Evolutionary conservation across 768 basidiomycete genomes (phyloP).

Genomic region (Mycena galericulata): DNA sequence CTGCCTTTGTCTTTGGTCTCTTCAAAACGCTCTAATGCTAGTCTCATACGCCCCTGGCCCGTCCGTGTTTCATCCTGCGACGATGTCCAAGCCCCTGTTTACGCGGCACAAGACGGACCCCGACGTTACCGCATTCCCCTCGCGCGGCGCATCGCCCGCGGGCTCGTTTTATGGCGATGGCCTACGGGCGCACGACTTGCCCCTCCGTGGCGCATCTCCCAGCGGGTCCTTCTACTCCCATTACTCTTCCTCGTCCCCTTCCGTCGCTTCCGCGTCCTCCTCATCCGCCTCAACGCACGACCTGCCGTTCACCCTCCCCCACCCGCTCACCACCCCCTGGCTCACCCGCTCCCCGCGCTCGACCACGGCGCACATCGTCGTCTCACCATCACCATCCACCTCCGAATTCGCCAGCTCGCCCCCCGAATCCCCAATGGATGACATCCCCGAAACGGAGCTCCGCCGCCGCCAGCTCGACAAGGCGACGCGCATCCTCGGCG

Average conservation of each 20-base stretch:
- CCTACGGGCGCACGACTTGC: slow-evolving; percentile 6
- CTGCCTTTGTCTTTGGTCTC: too few species aligned
- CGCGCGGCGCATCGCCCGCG: slow-evolving; percentile 14
- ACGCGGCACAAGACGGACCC: slow-evolving; percentile 2
- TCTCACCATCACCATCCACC: background rate
- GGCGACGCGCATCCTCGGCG: slow-evolving; percentile 28
- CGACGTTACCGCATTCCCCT: background rate
- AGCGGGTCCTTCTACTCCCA: slow-evolving; percentile 22
- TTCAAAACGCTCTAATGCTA: slow-evolving; percentile 8
- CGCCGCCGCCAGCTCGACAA: slow-evolving; percentile 27
- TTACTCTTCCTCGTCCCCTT: slow-evolving; percentile 9
- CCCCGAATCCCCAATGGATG: slow-evolving; percentile 19
- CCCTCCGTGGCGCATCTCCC: slow-evolving; percentile 14
- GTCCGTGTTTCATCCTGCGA: background rate
- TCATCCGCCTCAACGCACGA: slow-evolving; percentile 2
- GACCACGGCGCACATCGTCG: background rate
- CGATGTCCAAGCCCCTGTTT: slow-evolving; percentile 19
- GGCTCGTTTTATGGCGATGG: slow-evolving; percentile 16
- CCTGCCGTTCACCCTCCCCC: background rate
- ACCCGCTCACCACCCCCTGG: background rate
- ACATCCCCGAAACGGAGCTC: slow-evolving; percentile 24
- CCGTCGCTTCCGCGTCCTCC: slow-evolving; percentile 19
- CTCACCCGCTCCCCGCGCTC: slow-evolving; percentile 15
- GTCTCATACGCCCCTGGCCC: slow-evolving; percentile 4
- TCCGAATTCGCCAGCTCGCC: slow-evolving; percentile 20